Conservation (phyloP, 805 yeast genomes). For the Candida morakotiae region DNA sequence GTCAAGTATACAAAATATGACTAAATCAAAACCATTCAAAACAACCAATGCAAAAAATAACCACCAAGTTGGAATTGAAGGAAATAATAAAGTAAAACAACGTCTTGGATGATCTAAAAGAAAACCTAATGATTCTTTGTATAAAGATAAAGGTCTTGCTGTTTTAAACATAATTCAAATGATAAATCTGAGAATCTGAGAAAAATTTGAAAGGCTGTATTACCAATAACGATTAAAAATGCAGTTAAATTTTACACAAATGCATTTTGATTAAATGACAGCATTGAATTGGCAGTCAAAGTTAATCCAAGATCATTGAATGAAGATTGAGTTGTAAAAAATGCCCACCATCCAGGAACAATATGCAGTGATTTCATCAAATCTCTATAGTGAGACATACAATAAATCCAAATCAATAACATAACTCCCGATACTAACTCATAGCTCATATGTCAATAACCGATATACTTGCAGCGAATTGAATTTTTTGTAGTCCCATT, state of each 20-base stretch:
- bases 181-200: slow-evolving; percentile 70
- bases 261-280: slow-evolving; percentile 56
- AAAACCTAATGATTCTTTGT: slow-evolving; percentile 76
- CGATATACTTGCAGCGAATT: too few relatives aligned
- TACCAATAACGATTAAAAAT: slow-evolving; percentile 83
- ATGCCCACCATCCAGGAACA: slow-evolving; percentile 89
- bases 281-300: slow-evolving; percentile 77
- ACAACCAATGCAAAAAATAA: slow-evolving; percentile 66
- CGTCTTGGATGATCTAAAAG: slow-evolving; percentile 94
- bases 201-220: slow-evolving; percentile 90
- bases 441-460: too few relatives aligned
- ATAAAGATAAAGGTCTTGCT: slow-evolving; percentile 60
- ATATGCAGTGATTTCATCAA: slow-evolving; percentile 54
- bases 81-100: slow-evolving; percentile 89
- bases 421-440: slow-evolving; percentile 47
- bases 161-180: slow-evolving; percentile 76
- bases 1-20: slow-evolving; percentile 78
- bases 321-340: slow-evolving; percentile 75
- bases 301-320: slow-evolving; percentile 87
- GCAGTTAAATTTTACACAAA: slow-evolving; percentile 61
- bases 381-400: slow-evolving; percentile 36
- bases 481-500: too few relatives aligned
- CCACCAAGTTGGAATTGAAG: slow-evolving; percentile 96
- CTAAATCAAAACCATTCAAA: slow-evolving; percentile 72
- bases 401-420: slow-evolving; percentile 59